These are phyloP conservation scores for Emydomyces testavorans DNA, from an alignment of 2,329 filamentous ascomycete species.

Conservation along the genomic window DNA sequence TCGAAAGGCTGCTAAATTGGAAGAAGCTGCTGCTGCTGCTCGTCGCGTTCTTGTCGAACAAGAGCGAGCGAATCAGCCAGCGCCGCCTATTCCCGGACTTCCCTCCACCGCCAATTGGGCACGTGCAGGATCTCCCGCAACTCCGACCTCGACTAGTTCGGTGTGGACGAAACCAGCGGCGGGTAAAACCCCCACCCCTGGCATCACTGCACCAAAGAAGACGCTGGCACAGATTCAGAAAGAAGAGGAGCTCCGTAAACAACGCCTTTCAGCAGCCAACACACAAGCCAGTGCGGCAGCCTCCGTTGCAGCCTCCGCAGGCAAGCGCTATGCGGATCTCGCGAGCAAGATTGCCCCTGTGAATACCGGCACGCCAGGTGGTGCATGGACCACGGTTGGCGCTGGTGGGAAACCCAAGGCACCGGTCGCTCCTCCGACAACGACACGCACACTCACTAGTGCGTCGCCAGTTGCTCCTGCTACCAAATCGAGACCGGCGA, in stretches of 20 bases:
- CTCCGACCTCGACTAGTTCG: conserved; percentile 39
- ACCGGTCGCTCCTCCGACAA: conserved; percentile 41
- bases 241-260: conserved; percentile 85
- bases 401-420: conserved; percentile 84
- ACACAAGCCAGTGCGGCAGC: conserved; percentile 40
- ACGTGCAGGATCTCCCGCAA: conserved; percentile 57
- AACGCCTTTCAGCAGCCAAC: conserved; percentile 47
- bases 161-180: conserved; percentile 41
- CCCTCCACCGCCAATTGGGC: conserved; percentile 87
- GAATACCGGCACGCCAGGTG: conserved; percentile 34
- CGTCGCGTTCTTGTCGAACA: conserved; percentile 70
- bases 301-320: conserved; percentile 38
- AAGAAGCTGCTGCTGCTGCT: conserved; percentile 65
- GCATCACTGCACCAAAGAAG: conserved; percentile 54
- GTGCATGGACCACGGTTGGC: conserved; percentile 89
- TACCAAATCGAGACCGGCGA: conserved; percentile 42
- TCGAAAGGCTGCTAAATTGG: conserved; percentile 77
- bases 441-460: conserved; percentile 39
- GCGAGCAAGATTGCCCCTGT: conserved; percentile 59
- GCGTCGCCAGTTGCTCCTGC: conserved; percentile 31
- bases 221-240: conserved; percentile 92
- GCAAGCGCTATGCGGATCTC: conserved; percentile 90
- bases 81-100: conserved; percentile 61
- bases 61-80: conserved; percentile 56
- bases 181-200: conserved; percentile 31